Base-by-base conservation (phyloP, 2,329 filamentous ascomycete genomes). In the Acarospora socialis region DNA sequence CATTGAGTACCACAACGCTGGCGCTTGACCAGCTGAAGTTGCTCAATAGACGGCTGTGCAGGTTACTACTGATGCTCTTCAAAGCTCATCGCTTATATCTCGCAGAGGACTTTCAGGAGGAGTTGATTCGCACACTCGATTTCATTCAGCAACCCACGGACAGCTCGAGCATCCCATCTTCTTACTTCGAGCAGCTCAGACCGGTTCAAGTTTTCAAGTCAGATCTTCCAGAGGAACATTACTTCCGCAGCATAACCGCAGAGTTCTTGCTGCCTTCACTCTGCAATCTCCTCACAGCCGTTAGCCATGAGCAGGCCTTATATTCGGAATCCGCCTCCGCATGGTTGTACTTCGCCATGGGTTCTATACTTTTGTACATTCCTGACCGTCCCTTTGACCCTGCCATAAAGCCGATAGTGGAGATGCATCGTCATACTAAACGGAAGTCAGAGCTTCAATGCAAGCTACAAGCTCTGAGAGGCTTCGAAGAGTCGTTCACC, bases 381-480 rank as follows among this genome's bases (percentile, higher is more conserved):
- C 86, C 92, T 0, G 78, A 92, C 52, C 76, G 77, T 43, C 69
- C 80, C 3, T 90, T 87, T 46, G 90, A 98, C 52, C 90, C 90
- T 1, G 73, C 73, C 2, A 51, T 74, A 20, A 60, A 60, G 30
- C 56, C 68, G 5, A 61, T 63, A 32, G 68, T 93, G 12, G 76
- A 83, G 44, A 68, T 72, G 13, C 54, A 66, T 33, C 58, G 70
- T 14, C 66, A 77, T 47, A 50, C 60, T 12, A 61, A 73, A 35
- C 63, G 79, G 22, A 66, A 70, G 28, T 42, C 51, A 3, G 59
- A 65, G 7, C 55, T 92, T 2, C 51, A 61, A 8, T 48, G 56
- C 4, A 73, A 73, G 36, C 62, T 83, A 1, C 46, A 63, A 4
- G 69, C 72, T 0, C 57, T 94, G 6, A 57, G 63, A 27, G 45